Base-by-base conservation (phyloP, 208 protist genomes). In the Trypanosoma brucei region DNA sequence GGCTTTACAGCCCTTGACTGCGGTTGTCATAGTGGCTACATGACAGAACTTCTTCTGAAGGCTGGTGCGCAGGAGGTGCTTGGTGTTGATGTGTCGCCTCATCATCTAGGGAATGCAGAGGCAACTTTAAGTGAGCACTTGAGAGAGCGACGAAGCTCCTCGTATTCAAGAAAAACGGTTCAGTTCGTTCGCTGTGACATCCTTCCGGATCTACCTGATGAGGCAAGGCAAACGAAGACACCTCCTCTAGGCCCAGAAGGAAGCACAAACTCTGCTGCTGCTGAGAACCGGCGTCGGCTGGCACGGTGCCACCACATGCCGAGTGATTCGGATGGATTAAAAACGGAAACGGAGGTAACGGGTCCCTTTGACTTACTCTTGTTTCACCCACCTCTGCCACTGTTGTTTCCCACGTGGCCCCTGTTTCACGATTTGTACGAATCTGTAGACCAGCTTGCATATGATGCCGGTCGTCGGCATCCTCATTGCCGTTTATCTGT, bases 1-100 rank as follows among this genome's bases (percentile, higher is more conserved):
- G 56, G 71, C 1, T 93, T 91, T 75, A 53, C 67, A 1, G 87
- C 84, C 0, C 65, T 91, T 1, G 87, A 93, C 59, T 75, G 88
- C 52, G 84, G 87, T 50, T 81, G 75, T 37, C 87, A 93, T 62
- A 88, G 83, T 59, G 84, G 86, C 5, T 85, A 81, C 54, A 77
- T 66, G 38, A 62, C 69, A 40, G 83, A 90, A 55, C 55, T 93
- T 38, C 75, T 93, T 35, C 60, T 89, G 50, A 83, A 78, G 42
- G 80, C 86, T 3, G 86, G 86, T 2, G 83, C 81, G 1, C 68
- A 49, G 3, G 36, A 64, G 14, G 68, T 93, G 31, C 42, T 87
- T 14, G 83, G 79, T 7, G 67, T 72, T 7, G 86, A 93, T 59
- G 63, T 80, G 8, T 52, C 75, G 6, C 35, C 55, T 2, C 42